Evolutionary conservation across 495 filamentous ascomycete species (phyloP).

Genomic region (Thermothielavioides terrestris): DNA sequence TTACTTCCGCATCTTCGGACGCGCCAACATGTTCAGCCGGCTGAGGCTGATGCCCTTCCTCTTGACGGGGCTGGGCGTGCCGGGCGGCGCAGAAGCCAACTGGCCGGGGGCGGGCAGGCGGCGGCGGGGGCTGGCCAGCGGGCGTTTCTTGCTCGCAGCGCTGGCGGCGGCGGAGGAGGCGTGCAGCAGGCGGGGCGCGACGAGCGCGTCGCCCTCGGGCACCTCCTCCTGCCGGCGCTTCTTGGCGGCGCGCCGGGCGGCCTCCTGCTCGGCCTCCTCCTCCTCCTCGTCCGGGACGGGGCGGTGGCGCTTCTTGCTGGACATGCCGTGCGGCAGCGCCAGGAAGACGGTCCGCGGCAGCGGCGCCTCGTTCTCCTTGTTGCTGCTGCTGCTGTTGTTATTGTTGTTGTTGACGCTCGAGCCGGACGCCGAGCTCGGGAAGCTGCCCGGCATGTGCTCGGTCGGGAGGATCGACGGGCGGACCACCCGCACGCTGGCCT

Average conservation of each 20-base stretch:
- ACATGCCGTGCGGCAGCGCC: conserved; percentile 56
- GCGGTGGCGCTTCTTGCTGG: conserved; percentile 64
- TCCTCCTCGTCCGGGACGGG: conserved; percentile 43
- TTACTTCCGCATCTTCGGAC: conserved; percentile 43
- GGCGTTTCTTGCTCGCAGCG: conserved; percentile 21
- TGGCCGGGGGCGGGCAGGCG: conserved; percentile 8
- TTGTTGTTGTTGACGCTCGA: not conserved
- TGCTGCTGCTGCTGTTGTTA: conserved; percentile 12
- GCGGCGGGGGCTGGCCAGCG: conserved; percentile 13
- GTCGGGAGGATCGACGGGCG: conserved; percentile 41
- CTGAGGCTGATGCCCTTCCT: conserved; percentile 41
- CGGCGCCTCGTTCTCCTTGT: conserved; percentile 45
- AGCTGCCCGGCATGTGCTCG: conserved; percentile 42
- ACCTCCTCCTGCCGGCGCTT: conserved; percentile 40
- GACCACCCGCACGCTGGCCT: conserved; percentile 49
- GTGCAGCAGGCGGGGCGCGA: conserved; percentile 35
- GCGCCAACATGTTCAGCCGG: conserved; percentile 44
- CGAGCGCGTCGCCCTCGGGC: conserved; percentile 39
- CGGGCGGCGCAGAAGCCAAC: not conserved
- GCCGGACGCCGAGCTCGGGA: conserved; percentile 23
- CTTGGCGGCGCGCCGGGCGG: conserved; percentile 32
- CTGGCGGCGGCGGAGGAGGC: conserved; percentile 7
- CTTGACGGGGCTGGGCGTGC: conserved; percentile 38
- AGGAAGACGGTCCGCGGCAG: conserved; percentile 17
- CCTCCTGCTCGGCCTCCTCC: conserved; percentile 35